Base-by-base conservation (phyloP, 2,329 filamentous ascomycete species). In the Dothideomycetidae sp. region DNA sequence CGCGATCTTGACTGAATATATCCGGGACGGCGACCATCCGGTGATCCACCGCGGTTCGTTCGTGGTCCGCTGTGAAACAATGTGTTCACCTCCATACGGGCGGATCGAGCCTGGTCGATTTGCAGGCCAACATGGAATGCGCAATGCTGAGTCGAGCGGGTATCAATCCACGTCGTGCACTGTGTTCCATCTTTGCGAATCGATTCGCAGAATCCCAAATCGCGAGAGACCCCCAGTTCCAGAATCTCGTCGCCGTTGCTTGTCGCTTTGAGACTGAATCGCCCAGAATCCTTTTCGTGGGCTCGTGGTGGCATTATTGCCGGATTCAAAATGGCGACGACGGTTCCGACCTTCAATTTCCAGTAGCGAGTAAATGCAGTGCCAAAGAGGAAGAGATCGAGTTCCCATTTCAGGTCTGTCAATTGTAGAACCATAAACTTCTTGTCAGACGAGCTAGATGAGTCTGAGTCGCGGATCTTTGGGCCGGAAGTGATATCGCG, bases 391-490 rank as follows among this genome's bases (percentile, higher is more conserved):
- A 85, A 96, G 29, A 96, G 70, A 46, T 96, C 86, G 10, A 98
- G 58, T 49, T 93, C 84, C 74, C 78, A 93, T 50, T 84, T 79
- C 9, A 98, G 65, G 56, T 98, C 88, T 0, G 82, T 84, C 2
- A 98, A 67, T 2, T 75, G 82, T 44, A 98, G 64, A 2, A 88
- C 79, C 81, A 98, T 94, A 62, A 92, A 98, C 56, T 93, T 94
- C 34, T 79, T 78, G 13, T 70, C 62, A 2, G 53, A 60, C 19
- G 60, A 60, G 31, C 67, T 67, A 37, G 77, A 70, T 7, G 71
- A 66, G 36, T 60, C 59, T 31, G 66, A 58, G 3, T 53, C 54
- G 10, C 51, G 53, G 5, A 61, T 57, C 35, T 63, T 64, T 28
- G 58, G 59, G 2, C 52, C 48, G 17, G 66, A 62, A 45, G 73